Conservation (phyloP, 306 rosid species). For the Sphenostylis stenocarpa region DNA sequence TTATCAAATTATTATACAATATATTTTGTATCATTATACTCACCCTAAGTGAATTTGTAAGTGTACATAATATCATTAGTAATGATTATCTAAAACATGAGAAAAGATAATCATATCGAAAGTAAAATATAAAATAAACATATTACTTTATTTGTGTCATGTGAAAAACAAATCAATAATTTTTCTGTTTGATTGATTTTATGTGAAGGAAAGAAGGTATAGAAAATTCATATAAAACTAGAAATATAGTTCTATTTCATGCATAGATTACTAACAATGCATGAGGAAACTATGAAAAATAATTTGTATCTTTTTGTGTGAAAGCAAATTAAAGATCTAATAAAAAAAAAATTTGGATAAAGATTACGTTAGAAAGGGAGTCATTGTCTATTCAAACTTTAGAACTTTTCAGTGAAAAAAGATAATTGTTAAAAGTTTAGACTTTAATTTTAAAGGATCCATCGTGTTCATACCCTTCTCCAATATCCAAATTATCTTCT, state of each 20-base stretch:
- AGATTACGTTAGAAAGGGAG: not conserved
- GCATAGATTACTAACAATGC: not conserved
- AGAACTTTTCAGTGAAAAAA: not conserved
- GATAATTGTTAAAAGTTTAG: not conserved
- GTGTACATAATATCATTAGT: too few species aligned
- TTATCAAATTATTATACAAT: too few species aligned
- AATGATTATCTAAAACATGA: too few species aligned
- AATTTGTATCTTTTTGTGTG: constrained; percentile 21
- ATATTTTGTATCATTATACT: too few species aligned
- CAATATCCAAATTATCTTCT: not conserved
- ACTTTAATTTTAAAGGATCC: not conserved
- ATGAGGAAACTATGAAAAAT: constrained; percentile 3
- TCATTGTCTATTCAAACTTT: not conserved
- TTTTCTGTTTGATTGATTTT: too few species aligned
- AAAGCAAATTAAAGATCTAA: constrained; percentile 6
- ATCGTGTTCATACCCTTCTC: not conserved
- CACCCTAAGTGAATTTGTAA: too few species aligned
- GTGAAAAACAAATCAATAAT: too few species aligned
- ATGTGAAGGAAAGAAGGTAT: too few species aligned
- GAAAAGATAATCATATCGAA: too few species aligned
- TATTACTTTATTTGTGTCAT: too few species aligned
- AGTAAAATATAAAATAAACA: too few species aligned
- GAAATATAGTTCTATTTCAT: not conserved
- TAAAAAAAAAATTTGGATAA: not conserved
- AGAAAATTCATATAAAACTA: not conserved